These are phyloP conservation scores for Talaromyces sp. DNA, from an alignment of 2,329 filamentous ascomycete species.

Conservation along the genomic window DNA sequence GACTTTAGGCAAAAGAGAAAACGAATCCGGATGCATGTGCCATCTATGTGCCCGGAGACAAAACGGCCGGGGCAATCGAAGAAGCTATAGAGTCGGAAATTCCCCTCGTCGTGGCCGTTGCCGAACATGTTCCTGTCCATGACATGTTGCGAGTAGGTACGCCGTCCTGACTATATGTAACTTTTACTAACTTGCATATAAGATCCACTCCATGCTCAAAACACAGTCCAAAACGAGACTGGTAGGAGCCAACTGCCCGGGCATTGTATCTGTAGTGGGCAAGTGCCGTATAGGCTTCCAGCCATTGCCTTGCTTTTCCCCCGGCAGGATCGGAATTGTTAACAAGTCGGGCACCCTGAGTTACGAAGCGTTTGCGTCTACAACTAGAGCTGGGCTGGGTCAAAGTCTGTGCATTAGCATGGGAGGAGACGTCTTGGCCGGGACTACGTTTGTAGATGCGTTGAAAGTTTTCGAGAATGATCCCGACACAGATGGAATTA, in stretches of 20 bases:
- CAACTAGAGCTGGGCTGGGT: conserved; percentile 67
- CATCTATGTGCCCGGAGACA: conserved; percentile 73
- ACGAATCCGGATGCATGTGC: conserved; percentile 72
- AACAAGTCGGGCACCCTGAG: conserved; percentile 78
- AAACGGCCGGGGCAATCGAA: conserved; percentile 68
- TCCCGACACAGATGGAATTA: conserved; percentile 64
- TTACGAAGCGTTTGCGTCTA: conserved; percentile 72
- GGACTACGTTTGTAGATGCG: conserved; percentile 69
- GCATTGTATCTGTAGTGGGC: conserved; percentile 69
- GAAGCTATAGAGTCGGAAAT: conserved; percentile 77
- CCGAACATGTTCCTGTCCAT: conserved; percentile 73
- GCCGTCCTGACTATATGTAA: neutral
- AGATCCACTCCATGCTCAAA: conserved; percentile 65
- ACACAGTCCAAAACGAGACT: conserved; percentile 68
- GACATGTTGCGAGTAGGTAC: conserved; percentile 63
- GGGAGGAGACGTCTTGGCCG: conserved; percentile 69
- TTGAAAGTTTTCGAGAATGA: conserved; percentile 63
- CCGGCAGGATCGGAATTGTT: conserved; percentile 67
- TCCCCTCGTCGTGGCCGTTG: conserved; percentile 70
- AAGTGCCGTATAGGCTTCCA: conserved; percentile 72
- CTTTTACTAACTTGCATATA: conserved; percentile 5
- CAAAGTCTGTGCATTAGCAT: conserved; percentile 74
- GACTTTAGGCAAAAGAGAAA: conserved; percentile 57
- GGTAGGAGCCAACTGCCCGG: conserved; percentile 75
- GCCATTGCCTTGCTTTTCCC: conserved; percentile 65